Evolutionary conservation across 768 basidiomycete species (phyloP), one percentile per base, ranked within the genome.

Genomic region (Leucosporidium scottii): DNA sequence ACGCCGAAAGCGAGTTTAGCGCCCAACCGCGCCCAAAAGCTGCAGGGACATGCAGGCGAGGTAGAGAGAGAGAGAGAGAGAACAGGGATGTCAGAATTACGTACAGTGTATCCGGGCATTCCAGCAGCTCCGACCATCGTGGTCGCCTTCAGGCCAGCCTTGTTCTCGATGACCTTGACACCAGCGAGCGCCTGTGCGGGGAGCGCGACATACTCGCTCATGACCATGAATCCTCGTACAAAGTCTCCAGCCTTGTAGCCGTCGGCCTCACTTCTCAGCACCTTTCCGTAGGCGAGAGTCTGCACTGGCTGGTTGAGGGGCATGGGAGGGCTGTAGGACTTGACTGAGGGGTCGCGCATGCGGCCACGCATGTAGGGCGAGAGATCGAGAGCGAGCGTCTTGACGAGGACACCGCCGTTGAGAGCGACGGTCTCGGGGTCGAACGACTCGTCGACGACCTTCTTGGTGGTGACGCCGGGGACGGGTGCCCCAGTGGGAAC

Each of bases 371-470:
- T 36, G 58, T 59, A 59, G 18, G 58, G 58, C 9, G 23, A 23
- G 36, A 59, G 58, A 23, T 12, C 9, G 58, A 59, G 34, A 6
- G 23, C 31, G n/a, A 23, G 10, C 1, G 58, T 59, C 23, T 59
- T 44, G 58, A 59, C 15, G 23, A 59, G 58, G 58, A 59, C 36
- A 36, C 23, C 12, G 9, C 58, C 34, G 58, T 39, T 8, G 21
- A 21, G 58, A n/a, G 58, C 23, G 15, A 3, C 34, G 21, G 34
- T n/a, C 34, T 39, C 34, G 36, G 39, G 36, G 36, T 59, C 67
- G 73, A 23, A 9, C 25, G 51, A 53, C 21, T 59, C 58, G n/a
- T 36, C 9, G 58, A 12, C 12, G 58, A 59, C 34, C 58, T 36
- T 59, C 36, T 59, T 36, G 20, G 15, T 18, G 12, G 17, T 30